phyloP scores from a whole-genome alignment of 2,329 filamentous ascomycete species.

The Cladophialophora carrionii region DNA sequence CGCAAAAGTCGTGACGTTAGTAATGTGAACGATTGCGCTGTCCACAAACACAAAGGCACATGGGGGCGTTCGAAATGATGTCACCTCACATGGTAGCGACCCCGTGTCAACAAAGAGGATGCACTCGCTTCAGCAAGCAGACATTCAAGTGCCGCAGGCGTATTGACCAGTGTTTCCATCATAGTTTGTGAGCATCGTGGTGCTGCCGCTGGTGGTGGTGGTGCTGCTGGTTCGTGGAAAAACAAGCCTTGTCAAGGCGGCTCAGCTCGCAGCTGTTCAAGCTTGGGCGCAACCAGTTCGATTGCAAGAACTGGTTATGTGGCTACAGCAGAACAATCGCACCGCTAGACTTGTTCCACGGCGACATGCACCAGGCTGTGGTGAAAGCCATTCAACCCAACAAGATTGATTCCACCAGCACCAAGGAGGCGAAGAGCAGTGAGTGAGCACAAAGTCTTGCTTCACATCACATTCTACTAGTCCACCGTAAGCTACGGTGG shows the following conservation, averaged over 20 bases:
- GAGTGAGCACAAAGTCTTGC: too few relatives aligned
- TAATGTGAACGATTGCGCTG: neutral
- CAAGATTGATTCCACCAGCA: too few relatives aligned
- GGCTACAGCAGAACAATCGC: too few relatives aligned
- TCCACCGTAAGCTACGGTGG: too few relatives aligned
- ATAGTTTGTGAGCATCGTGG: slow-evolving; percentile 53
- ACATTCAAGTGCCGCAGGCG: neutral
- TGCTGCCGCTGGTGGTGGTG: slow-evolving; percentile 33
- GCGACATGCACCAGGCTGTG: too few relatives aligned
- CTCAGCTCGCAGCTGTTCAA: too few relatives aligned
- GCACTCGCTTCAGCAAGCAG: neutral
- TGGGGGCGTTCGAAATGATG: neutral
- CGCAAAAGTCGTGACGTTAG: slow-evolving; percentile 1
- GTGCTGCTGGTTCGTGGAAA: slow-evolving; percentile 3
- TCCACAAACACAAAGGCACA: neutral
- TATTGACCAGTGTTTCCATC: slow-evolving; percentile 45
- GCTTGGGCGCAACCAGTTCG: too few relatives aligned
- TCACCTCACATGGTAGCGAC: neutral
- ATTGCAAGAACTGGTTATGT: too few relatives aligned
- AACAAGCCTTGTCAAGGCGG: neutral
- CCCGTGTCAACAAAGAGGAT: neutral
- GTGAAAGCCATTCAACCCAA: too few relatives aligned
- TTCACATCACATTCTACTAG: too few relatives aligned
- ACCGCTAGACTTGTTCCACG: too few relatives aligned
- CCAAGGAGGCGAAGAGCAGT: too few relatives aligned